Evolutionary conservation across 768 basidiomycete genomes (phyloP).

Genomic region (Podaxis sp.): DNA sequence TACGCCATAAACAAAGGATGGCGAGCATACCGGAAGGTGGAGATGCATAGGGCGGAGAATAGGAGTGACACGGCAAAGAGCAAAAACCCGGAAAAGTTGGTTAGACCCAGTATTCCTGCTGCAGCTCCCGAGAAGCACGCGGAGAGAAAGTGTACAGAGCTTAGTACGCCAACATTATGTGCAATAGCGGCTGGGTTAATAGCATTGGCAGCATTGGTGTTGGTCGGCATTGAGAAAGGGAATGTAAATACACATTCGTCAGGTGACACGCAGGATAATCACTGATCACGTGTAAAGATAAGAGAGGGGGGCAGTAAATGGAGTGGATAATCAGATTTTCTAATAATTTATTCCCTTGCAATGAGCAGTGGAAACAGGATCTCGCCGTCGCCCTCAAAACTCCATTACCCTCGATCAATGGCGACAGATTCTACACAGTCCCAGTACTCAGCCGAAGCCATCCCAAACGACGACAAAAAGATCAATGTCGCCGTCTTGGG

Average conservation of each 20-base stretch:
- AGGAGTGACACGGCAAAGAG: slow-evolving; percentile 69
- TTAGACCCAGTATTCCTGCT: slow-evolving; percentile 85
- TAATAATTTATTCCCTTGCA: not conserved
- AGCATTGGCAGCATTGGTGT: slow-evolving; percentile 32
- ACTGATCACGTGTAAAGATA: slow-evolving; percentile 15
- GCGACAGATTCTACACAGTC: not conserved
- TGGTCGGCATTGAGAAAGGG: slow-evolving; percentile 4
- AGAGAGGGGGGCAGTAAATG: not conserved
- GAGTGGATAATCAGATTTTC: slow-evolving; percentile 14
- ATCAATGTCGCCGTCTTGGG: slow-evolving; percentile 73
- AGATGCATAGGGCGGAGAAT: slow-evolving; percentile 61
- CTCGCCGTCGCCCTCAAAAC: slow-evolving; percentile 3
- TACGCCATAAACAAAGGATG: too few relatives aligned
- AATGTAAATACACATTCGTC: not conserved
- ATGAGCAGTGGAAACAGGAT: not conserved
- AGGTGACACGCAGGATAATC: not conserved
- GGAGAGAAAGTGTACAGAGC: slow-evolving; percentile 70
- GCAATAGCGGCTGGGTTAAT: slow-evolving; percentile 45
- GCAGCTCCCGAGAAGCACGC: slow-evolving; percentile 84
- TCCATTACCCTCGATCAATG: not conserved
- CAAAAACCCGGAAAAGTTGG: slow-evolving; percentile 79
- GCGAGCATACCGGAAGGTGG: slow-evolving; percentile 32
- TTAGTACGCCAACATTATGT: slow-evolving; percentile 65
- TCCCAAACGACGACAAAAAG: not conserved
- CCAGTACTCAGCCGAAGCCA: not conserved